Base-by-base conservation (phyloP, 768 basidiomycete genomes). In the Piloderma croceum region DNA sequence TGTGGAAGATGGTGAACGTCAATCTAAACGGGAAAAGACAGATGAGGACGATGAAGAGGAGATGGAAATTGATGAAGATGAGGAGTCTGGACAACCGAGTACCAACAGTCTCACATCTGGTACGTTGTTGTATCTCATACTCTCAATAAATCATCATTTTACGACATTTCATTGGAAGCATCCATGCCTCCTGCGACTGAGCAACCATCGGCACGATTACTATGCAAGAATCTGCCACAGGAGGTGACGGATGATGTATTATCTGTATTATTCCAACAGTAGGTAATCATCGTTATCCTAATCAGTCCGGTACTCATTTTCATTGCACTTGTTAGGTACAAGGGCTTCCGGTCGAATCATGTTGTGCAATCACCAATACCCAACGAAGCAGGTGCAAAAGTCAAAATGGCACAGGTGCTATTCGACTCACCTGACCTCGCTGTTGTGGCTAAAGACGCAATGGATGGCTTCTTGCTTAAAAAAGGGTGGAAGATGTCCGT, bases 1-100 rank as follows among this genome's bases (percentile, higher is more conserved):
- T 34, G 56, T 62, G 29, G 68, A 65, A 19, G 76, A 75, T 33
- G 71, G 65, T 38, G 78, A 70, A 39, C 73, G 74, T 36, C 69
- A 68, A 32, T 50, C 71, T 20, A 94, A 93, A 67, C 76, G 81
- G 46, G 77, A 80, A 52, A 88, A 79, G 59, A 65, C 70, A 32
- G 76, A 77, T 10, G 65, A 67, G 11, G 76, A 63, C 48, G 86
- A 88, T 47, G 90, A 81, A 40, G 85, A 85, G 57, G 89, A 91
- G 66, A 93, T 93, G 83, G 91, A 94, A 65, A 89, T 91, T 54
- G 90, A 92, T 45, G 90, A 92, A 36, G 90, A 96, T 34, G 84
- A 88, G 34, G 82, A 85, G 40, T 58, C 66, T 25, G 64, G 65
- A 34, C 70, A 63, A 45, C 62, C 60, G 44, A 61, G 44, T 36